phyloP scores from a whole-genome alignment of 2,329 filamentous ascomycete species.

The Botrytis byssoidea region DNA sequence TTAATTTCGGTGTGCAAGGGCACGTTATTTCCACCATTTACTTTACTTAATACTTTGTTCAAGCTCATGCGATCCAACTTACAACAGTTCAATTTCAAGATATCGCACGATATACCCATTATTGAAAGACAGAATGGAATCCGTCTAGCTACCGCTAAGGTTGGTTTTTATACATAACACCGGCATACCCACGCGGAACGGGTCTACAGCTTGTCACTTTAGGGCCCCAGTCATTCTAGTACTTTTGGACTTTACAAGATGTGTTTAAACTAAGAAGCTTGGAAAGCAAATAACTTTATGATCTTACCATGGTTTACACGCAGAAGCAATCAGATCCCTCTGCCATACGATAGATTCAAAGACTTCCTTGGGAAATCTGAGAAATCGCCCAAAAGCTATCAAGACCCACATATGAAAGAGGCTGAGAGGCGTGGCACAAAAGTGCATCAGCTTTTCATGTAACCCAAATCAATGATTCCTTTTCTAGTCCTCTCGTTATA shows the following conservation, averaged over 20 bases:
- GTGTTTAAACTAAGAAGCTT: neutral
- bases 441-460: neutral
- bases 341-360: neutral
- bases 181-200: neutral
- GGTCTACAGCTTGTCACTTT: neutral
- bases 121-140: neutral
- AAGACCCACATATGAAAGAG: constrained; percentile 11
- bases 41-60: neutral
- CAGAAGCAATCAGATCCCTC: neutral
- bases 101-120: neutral
- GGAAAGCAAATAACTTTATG: neutral
- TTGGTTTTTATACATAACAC: neutral
- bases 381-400: neutral
- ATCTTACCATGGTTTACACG: neutral
- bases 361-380: neutral
- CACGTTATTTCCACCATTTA: neutral
- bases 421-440: constrained; percentile 2
- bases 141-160: neutral
- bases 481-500: neutral
- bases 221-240: neutral
- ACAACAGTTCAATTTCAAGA: no score
- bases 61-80: neutral
- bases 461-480: neutral
- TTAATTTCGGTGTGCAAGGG: neutral
- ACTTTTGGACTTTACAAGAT: neutral